Evolutionary conservation across 176 grass and related monocot species (phyloP), one percentile per base, ranked within the genome.

Genomic region (Luzula sylvatica): DNA sequence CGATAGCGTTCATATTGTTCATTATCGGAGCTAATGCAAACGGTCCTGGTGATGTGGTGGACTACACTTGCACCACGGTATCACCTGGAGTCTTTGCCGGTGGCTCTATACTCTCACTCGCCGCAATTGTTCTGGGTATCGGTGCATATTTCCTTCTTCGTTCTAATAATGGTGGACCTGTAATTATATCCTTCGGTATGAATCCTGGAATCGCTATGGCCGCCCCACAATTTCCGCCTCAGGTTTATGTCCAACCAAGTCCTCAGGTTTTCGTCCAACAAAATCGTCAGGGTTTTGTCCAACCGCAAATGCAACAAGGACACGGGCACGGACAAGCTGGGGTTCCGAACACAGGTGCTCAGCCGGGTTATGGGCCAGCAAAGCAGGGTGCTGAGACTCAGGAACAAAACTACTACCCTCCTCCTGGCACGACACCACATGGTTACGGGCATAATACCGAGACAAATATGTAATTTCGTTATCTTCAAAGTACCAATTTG

Each of bases 81-180:
- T 14, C 20, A 23, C 35, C 38, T 15, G 20, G 38, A 1, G 5
- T 42, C 23, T 59, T 59, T 15, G 19, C 26, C 1, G 23, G 1
- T 4, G 56, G 30, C 0, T 8, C 56, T 19, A 23, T 25, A 5
- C 11, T 59, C 20, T 18, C 56, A 13, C 22, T 59, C 20, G 1
- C 4, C 18, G 42, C 56, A 7, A 23, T 42, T n/a, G 29, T 8
- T 43, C 56, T 59, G 0, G 29, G 56, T 20, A 43, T 59, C 11
- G 56, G 56, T 0, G 56, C 56, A 23, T 41, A 59, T 18, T 41
- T 59, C 56, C 11, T 59, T 59, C 56, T 43, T 41, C 38, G 23
- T 14, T 23, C 20, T 25, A n/a, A 16, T 7, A 7, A 43, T 12
- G 11, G 15, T 16, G 42, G 30, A 35, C 9, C 42, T 5, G 42